Conservation (phyloP, 371 early-diverging fungal species). For the Mortierella sp. region DNA sequence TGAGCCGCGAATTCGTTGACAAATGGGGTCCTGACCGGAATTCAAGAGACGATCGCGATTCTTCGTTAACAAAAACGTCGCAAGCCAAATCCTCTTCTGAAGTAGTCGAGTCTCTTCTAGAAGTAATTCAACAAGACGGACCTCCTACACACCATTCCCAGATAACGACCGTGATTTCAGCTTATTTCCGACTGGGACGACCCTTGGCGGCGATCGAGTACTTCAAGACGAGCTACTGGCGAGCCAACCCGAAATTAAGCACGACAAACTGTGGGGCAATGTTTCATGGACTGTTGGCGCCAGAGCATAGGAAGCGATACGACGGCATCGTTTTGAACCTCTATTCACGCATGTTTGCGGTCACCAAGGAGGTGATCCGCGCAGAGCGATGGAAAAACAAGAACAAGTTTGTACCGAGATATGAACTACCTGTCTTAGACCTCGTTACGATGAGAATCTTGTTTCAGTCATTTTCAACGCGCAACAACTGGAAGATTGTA, state of each 20-base stretch:
- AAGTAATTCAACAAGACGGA: slow-evolving; percentile 22
- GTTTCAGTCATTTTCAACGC: slow-evolving; percentile 36
- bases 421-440: slow-evolving; percentile 32
- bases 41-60: neutral
- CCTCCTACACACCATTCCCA: slow-evolving; percentile 27
- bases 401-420: slow-evolving; percentile 3
- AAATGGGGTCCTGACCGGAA: slow-evolving; percentile 9
- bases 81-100: slow-evolving; percentile 27
- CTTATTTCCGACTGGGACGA: slow-evolving; percentile 50
- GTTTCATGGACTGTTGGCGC: slow-evolving; percentile 38
- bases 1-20: slow-evolving; percentile 48
- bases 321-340: slow-evolving; percentile 47
- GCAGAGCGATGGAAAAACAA: neutral
- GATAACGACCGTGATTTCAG: slow-evolving; percentile 45
- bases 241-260: slow-evolving; percentile 24
- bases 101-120: slow-evolving; percentile 45
- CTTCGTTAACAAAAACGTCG: neutral
- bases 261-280: slow-evolving; percentile 49
- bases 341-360: slow-evolving; percentile 34
- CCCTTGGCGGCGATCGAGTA: slow-evolving; percentile 52
- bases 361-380: slow-evolving; percentile 23
- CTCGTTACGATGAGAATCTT: slow-evolving; percentile 31
- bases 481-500: slow-evolving; percentile 47
- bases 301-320: slow-evolving; percentile 27
- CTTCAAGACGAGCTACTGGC: slow-evolving; percentile 42